A percentile compares a stretch with the other conserved stretches of the same genome.
phyloP scores from a whole-genome alignment of 495 filamentous ascomycete species.

The Aspergillus bridgeri region DNA sequence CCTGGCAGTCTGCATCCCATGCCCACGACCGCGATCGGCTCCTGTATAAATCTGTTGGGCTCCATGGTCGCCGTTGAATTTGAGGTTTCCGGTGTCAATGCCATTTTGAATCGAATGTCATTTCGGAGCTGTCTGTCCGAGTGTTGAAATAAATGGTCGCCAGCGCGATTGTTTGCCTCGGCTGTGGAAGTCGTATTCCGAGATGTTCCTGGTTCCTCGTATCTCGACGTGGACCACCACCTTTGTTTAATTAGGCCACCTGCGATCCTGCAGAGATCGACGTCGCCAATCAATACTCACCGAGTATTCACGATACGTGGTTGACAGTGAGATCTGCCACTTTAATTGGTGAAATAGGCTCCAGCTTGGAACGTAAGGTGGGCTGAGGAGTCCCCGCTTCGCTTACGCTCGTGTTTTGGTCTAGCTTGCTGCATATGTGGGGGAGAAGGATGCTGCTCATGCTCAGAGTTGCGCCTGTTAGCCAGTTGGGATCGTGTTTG shows the following conservation, averaged over 20 bases:
- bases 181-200: too few species aligned
- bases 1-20: slow-evolving; percentile 12
- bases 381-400: too few species aligned
- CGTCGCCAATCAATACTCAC: not conserved
- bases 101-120: slow-evolving; percentile 5
- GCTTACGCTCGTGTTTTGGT: too few species aligned
- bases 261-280: not conserved
- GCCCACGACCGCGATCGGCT: slow-evolving; percentile 12
- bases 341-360: too few species aligned
- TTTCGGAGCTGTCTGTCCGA: not conserved
- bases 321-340: not conserved
- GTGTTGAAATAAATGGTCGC: not conserved
- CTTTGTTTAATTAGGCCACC: not conserved
- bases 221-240: not conserved
- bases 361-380: too few species aligned
- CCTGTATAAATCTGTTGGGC: slow-evolving; percentile 6
- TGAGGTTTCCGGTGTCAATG: slow-evolving; percentile 7
- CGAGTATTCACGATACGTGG: too few species aligned
- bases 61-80: slow-evolving; percentile 1
- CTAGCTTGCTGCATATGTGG: too few species aligned
- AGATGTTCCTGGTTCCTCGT: not conserved
- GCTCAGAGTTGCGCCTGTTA: too few species aligned
- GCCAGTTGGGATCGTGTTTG: too few species aligned
- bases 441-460: too few species aligned
- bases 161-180: too few species aligned